Percentiles rank a stretch among this genome's conserved stretches.
Conservation (phyloP, 371 early-diverging fungal genomes). For the Blakeslea trispora region DNA sequence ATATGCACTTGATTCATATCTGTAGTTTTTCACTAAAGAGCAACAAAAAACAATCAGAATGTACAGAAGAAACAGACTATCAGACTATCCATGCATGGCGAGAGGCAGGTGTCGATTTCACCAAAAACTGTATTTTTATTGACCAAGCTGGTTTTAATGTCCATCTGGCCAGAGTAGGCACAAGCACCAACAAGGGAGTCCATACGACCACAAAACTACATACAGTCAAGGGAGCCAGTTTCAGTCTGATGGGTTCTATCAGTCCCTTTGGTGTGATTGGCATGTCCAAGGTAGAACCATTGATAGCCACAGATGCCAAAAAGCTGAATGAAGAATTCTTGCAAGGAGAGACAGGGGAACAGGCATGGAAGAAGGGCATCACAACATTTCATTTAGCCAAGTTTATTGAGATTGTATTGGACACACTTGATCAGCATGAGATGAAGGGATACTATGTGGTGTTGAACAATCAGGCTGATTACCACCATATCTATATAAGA, state of each 20-base stretch:
- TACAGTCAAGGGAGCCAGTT: background rate
- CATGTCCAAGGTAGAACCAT: background rate
- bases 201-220: background rate
- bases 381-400: background rate
- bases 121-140: too few relatives aligned
- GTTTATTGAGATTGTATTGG: background rate
- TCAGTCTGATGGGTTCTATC: conserved; percentile 1
- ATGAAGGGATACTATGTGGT: background rate
- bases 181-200: too few relatives aligned
- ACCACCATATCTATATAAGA: background rate
- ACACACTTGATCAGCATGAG: background rate
- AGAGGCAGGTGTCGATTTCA: too few relatives aligned
- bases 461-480: background rate
- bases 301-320: background rate
- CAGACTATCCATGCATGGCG: too few relatives aligned
- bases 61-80: too few relatives aligned
- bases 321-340: background rate
- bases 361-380: background rate
- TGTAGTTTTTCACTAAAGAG: too few relatives aligned
- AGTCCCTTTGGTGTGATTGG: background rate
- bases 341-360: background rate
- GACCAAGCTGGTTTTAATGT: too few relatives aligned
- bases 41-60: too few relatives aligned
- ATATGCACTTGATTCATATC: too few relatives aligned
- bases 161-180: too few relatives aligned